Conservation (phyloP, 1,139 yeast species). For the Geotrichum bryndzae region DNA sequence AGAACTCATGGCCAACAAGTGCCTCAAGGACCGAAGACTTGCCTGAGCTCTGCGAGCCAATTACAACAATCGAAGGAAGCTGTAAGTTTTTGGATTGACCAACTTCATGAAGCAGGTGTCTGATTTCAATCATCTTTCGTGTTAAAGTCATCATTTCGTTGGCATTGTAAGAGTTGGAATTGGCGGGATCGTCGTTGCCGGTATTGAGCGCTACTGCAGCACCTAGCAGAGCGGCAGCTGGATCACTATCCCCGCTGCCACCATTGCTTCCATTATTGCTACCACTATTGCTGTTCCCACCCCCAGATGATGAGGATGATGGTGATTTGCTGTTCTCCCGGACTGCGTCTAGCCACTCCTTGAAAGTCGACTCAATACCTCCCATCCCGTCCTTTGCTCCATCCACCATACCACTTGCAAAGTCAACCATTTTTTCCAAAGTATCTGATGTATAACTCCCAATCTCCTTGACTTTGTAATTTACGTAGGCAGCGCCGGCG, state of each 20-base stretch:
- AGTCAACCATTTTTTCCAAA: conserved; percentile 48
- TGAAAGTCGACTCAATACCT: conserved; percentile 25
- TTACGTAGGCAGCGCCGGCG: conserved; percentile 89
- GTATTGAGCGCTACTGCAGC: conserved; percentile 34
- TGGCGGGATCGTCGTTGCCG: conserved; percentile 29
- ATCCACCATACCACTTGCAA: conserved; percentile 44
- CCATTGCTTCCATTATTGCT: conserved; percentile 20
- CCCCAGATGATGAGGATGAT: conserved; percentile 7
- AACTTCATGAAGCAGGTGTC: conserved; percentile 67
- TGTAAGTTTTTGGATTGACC: conserved; percentile 73
- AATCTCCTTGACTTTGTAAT: conserved; percentile 87
- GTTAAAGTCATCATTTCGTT: conserved; percentile 71
- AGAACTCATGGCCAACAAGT: conserved; percentile 87
- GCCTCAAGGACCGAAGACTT: conserved; percentile 91
- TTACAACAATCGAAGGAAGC: conserved; percentile 89
- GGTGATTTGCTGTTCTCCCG: conserved; percentile 11
- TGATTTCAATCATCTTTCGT: conserved; percentile 91
- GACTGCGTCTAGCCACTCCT: conserved; percentile 19
- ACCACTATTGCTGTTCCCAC: not conserved
- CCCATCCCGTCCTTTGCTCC: conserved; percentile 26
- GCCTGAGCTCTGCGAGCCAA: conserved; percentile 96
- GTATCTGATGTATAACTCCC: conserved; percentile 63
- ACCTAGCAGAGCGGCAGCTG: conserved; percentile 32
- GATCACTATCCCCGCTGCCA: conserved; percentile 29
- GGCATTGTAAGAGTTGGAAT: conserved; percentile 27